Conservation (phyloP, 768 basidiomycete genomes). For the Floccularia luteovirens region DNA sequence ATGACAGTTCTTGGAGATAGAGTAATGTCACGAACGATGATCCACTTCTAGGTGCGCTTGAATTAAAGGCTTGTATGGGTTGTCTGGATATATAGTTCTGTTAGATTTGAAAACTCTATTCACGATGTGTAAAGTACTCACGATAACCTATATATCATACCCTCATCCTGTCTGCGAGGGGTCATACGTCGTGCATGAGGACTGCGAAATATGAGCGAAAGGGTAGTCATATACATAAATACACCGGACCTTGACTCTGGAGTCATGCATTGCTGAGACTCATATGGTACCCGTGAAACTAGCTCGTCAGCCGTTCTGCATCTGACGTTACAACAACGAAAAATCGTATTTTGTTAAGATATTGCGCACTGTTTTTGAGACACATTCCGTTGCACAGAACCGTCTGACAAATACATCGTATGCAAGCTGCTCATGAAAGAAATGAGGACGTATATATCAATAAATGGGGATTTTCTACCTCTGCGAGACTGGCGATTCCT, state of each 20-base stretch:
- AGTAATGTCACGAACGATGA: slow-evolving; percentile 10
- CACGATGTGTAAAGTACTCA: too few species aligned
- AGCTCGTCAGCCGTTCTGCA: slow-evolving; percentile 14
- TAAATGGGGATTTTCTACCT: too few species aligned
- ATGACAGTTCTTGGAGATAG: neutral
- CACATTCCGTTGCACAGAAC: slow-evolving; percentile 10
- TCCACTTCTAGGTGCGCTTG: slow-evolving; percentile 20
- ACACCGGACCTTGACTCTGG: slow-evolving; percentile 36
- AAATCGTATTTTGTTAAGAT: slow-evolving; percentile 5
- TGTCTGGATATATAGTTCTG: neutral
- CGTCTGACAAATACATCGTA: too few species aligned
- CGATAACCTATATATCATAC: too few species aligned
- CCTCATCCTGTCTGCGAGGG: too few species aligned
- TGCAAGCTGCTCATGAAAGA: too few species aligned
- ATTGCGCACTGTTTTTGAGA: slow-evolving; percentile 10
- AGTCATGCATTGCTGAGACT: slow-evolving; percentile 31
- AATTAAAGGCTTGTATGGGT: slow-evolving; percentile 10
- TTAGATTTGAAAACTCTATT: slow-evolving; percentile 6
- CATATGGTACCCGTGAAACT: slow-evolving; percentile 7
- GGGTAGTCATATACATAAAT: slow-evolving; percentile 2
- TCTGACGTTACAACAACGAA: neutral
- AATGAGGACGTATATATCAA: too few species aligned
- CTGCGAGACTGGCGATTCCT: slow-evolving; percentile 6
- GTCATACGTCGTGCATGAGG: slow-evolving; percentile 1
- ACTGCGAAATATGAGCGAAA: slow-evolving; percentile 14